Conservation (phyloP, 2,329 filamentous ascomycete species). For the Penicillium sp. region DNA sequence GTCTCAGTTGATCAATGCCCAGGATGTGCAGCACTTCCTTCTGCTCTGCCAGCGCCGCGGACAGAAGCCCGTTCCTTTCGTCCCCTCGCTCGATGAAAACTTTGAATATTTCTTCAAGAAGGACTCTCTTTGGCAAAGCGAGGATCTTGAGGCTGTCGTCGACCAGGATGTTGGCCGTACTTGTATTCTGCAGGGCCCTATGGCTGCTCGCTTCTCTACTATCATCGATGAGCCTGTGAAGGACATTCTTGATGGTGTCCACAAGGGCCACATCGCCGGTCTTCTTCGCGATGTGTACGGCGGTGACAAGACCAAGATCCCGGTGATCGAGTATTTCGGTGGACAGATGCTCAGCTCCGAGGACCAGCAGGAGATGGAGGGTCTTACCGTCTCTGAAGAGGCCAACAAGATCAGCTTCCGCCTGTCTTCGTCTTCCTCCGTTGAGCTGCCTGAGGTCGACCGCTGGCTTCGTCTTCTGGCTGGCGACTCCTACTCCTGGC, state of each 20-base stretch:
- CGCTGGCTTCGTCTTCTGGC: conserved; percentile 87
- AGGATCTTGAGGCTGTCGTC: conserved; percentile 93
- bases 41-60: conserved; percentile 85
- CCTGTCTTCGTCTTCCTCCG: conserved; percentile 70
- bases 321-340: conserved; percentile 90
- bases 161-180: conserved; percentile 94
- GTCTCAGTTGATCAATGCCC: conserved; percentile 90
- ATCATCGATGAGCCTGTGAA: conserved; percentile 90
- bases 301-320: conserved; percentile 70
- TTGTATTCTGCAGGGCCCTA: conserved; percentile 93
- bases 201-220: conserved; percentile 85
- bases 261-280: conserved; percentile 78
- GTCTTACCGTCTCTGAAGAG: conserved; percentile 79
- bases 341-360: conserved; percentile 72
- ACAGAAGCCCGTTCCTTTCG: conserved; percentile 96
- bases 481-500: conserved; percentile 83
- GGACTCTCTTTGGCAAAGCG: conserved; percentile 98
- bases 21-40: conserved; percentile 96
- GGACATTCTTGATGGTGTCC: conserved; percentile 88
- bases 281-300: conserved; percentile 78
- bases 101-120: conserved; percentile 99
- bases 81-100: conserved; percentile 90
- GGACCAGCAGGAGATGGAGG: conserved; percentile 75
- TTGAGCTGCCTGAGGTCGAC: conserved; percentile 72
- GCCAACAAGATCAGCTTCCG: conserved; percentile 79